These are phyloP conservation scores for Phyllosticta ampelicida DNA, from an alignment of 2,329 filamentous ascomycete species.

Conservation along the genomic window DNA sequence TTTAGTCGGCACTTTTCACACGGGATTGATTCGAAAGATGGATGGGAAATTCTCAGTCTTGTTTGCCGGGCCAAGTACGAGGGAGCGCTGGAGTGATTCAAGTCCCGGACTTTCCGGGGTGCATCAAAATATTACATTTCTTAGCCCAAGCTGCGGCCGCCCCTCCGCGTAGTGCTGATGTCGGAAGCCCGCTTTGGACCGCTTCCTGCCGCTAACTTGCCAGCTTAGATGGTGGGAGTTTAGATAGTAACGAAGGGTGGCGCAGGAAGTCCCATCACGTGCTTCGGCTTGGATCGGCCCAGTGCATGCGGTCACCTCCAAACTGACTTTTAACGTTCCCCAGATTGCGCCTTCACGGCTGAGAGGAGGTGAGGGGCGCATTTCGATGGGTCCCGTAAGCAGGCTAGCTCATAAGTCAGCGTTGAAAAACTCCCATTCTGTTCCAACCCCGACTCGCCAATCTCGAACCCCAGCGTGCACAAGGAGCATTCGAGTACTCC, in stretches of 20 bases:
- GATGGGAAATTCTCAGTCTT: background rate
- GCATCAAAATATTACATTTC: background rate
- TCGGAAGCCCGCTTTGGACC: constrained; percentile 4
- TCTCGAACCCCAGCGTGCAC: background rate
- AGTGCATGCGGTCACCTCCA: background rate
- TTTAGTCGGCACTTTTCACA: background rate
- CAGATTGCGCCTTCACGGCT: background rate
- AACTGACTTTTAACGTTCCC: background rate
- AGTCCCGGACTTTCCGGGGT: background rate
- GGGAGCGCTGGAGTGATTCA: background rate
- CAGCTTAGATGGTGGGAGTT: background rate
- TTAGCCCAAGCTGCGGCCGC: background rate
- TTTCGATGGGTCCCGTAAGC: background rate
- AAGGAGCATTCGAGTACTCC: background rate
- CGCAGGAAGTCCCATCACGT: background rate
- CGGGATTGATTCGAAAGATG: background rate
- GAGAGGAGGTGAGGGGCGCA: background rate
- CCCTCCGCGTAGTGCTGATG: background rate
- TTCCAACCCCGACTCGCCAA: background rate
- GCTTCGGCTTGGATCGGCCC: constrained; percentile 7
- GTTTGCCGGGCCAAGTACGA: background rate
- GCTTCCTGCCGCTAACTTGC: constrained; percentile 2
- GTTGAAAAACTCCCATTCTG: background rate
- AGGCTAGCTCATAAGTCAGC: background rate
- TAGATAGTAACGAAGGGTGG: constrained; percentile 18